These are phyloP conservation scores for Candida alai DNA, from an alignment of 805 yeast genomes.

Conservation along the genomic window DNA sequence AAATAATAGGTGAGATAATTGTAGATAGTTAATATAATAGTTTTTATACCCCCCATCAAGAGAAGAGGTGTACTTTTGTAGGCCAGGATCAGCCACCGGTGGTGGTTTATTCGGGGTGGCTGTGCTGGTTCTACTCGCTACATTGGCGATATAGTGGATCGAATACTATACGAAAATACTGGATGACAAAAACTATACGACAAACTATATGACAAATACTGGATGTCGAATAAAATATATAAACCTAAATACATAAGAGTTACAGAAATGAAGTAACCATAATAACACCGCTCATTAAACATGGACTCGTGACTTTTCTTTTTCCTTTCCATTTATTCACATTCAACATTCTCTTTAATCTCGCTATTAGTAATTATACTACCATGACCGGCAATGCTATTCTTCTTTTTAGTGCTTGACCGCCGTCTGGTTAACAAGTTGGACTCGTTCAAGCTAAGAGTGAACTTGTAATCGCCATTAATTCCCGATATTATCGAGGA, in stretches of 20 bases:
- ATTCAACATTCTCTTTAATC: constrained; percentile 2
- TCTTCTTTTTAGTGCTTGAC: constrained; percentile 18
- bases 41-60: too few relatives aligned
- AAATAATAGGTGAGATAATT: too few relatives aligned
- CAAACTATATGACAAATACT: constrained; percentile 2
- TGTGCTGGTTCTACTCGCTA: too few relatives aligned
- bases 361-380: not conserved
- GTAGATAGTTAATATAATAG: too few relatives aligned
- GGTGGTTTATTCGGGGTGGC: too few relatives aligned
- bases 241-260: not conserved
- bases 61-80: too few relatives aligned
- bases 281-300: not conserved
- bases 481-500: constrained; percentile 36
- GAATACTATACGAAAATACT: too few relatives aligned
- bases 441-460: constrained; percentile 60
- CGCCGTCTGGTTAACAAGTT: constrained; percentile 58
- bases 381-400: not conserved
- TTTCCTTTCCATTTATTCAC: constrained; percentile 2
- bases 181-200: too few relatives aligned
- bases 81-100: too few relatives aligned
- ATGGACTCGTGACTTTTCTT: not conserved
- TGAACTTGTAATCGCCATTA: constrained; percentile 45
- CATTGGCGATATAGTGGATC: too few relatives aligned
- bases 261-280: constrained; percentile 1
- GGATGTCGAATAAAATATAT: constrained; percentile 2